phyloP scores from a whole-genome alignment of 176 grass and related monocot genomes.

The Stipa capillata region DNA sequence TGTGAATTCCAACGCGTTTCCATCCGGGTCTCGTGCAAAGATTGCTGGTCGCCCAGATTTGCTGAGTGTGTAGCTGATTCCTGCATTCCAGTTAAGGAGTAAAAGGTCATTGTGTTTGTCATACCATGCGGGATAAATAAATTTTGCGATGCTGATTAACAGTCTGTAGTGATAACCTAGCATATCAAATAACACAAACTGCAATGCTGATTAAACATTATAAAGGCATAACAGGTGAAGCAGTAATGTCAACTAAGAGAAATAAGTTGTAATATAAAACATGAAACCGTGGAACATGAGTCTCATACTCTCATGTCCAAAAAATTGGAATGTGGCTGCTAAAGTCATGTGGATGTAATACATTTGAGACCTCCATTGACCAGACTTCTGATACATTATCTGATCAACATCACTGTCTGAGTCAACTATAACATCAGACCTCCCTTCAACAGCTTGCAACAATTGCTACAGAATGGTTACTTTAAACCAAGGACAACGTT shows the following conservation, averaged over 20 bases:
- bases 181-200: neutral
- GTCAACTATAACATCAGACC: neutral
- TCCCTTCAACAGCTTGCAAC: neutral
- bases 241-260: neutral
- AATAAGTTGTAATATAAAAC: neutral
- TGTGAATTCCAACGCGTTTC: constrained; percentile 87
- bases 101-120: neutral
- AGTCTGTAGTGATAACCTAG: neutral
- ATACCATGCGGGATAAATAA: neutral
- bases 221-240: neutral
- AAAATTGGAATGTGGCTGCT: neutral
- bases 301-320: neutral
- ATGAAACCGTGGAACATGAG: neutral
- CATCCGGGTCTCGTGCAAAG: constrained; percentile 84
- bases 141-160: neutral
- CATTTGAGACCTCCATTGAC: neutral
- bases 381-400: too few relatives aligned
- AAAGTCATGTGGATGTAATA: neutral
- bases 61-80: constrained; percentile 94
- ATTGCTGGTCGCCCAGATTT: constrained; percentile 81
- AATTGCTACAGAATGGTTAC: neutral
- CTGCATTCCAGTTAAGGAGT: constrained; percentile 30
- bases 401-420: neutral
- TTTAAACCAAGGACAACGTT: neutral
- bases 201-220: neutral